Base-by-base conservation (phyloP, 1,284 basidiomycete species). In the Coniferiporia sulphurascens region DNA sequence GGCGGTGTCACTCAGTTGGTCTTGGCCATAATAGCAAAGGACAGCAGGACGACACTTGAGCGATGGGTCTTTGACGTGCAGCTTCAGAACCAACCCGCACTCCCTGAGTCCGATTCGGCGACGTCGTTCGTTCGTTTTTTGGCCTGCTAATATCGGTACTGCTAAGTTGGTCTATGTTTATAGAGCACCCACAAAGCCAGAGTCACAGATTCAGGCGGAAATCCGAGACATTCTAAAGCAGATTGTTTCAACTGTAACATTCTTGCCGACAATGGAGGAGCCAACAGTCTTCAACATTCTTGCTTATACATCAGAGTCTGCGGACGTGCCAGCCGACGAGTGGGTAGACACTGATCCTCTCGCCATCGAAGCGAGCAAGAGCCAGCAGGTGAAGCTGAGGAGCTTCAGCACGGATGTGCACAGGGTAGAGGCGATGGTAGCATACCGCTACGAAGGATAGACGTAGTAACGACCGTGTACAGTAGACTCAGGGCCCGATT, bases 41-140 rank as follows among this genome's bases (percentile, higher is more conserved):
- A 99, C 69, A 89, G 92, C 15, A 83, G 92, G 50, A 87, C 89
- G 62, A 91, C 95, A 1, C 81, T 98, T 53, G 97, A 99, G 73
- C 82, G 97, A 64, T 99, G 97, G 97, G 95, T 98, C 58, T 99
- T 99, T 73, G 95, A 98, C 74, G 83, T 99, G 68, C 89, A 95
- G 68, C 82, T 95, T 48, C 79, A 88, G 36, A 83, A 86, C 59
- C 79, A 80, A 48, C 75, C 82, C 7, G 65, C 77, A 7, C 53
- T 54, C 6, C 27, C 5, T 27, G 27, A 5, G 5, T 27, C 52
- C 27, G 79, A 81, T 54, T 67, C 74, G 22, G 67, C 72, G 43
- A 56, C 59, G 27, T 54, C 54, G 48, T 59, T 59, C 19, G 44
- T 57, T 22, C 21, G 50, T 9, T 35, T 32, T 36, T 58, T 63